phyloP scores from a whole-genome alignment of 1,284 basidiomycete genomes.

The Microbotryum intermedium region DNA sequence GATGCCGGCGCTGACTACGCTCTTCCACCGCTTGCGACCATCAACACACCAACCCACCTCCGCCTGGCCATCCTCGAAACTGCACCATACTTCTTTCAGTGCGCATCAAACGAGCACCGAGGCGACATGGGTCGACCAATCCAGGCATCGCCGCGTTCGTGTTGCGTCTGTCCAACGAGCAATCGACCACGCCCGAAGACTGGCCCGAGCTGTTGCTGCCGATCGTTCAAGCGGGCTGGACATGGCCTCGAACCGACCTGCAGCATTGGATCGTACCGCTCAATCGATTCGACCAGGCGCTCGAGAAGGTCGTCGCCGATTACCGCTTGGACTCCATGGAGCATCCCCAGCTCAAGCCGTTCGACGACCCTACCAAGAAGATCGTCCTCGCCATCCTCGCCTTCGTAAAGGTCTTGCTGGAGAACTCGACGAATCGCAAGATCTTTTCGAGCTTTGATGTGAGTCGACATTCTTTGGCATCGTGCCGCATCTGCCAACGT shows the following conservation, averaged over 20 bases:
- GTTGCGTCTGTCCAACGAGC: constrained; percentile 5
- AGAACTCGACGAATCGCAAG: constrained; percentile 97
- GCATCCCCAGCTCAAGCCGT: constrained; percentile 59
- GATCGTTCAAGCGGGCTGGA: constrained; percentile 50
- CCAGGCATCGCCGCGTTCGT: constrained; percentile 27
- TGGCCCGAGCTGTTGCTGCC: constrained; percentile 22
- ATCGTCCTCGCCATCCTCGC: constrained; percentile 71
- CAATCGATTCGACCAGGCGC: constrained; percentile 85
- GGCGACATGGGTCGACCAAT: constrained; percentile 20
- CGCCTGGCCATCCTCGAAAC: no score
- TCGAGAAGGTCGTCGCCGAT: constrained; percentile 71
- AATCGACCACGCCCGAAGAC: constrained; percentile 13
- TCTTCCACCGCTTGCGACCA: neutral
- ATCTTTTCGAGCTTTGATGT: constrained; percentile 96
- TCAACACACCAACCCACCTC: neutral
- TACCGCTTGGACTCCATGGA: constrained; percentile 62
- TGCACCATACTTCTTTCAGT: neutral
- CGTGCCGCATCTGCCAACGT: neutral
- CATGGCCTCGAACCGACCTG: constrained; percentile 92
- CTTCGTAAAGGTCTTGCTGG: constrained; percentile 81
- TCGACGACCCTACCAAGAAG: constrained; percentile 67
- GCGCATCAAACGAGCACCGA: constrained; percentile 25
- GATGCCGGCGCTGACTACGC: neutral
- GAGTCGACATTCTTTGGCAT: no score
- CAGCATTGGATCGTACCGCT: constrained; percentile 93